phyloP scores from a whole-genome alignment of 352 stramenopile species.

The Aphanomyces euteiches region DNA sequence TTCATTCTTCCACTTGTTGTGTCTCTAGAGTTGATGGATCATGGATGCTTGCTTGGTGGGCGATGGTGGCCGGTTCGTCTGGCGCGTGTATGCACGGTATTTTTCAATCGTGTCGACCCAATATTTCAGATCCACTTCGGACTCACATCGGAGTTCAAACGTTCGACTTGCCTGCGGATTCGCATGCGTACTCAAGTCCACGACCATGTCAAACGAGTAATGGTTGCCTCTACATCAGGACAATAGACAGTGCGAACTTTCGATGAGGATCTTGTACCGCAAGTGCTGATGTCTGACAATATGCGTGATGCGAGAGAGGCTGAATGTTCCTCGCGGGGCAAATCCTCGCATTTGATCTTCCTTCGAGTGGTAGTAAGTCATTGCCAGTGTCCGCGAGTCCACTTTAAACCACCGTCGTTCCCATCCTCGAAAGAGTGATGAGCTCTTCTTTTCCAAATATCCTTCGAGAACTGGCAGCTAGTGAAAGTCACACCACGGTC shows the following conservation, averaged over 20 bases:
- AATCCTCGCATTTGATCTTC: slow-evolving; percentile 63
- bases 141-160: slow-evolving; percentile 64
- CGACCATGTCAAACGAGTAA: slow-evolving; percentile 64
- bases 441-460: slow-evolving; percentile 71
- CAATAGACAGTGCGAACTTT: not conserved
- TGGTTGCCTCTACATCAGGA: slow-evolving; percentile 31
- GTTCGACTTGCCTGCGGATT: slow-evolving; percentile 57
- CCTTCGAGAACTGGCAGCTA: slow-evolving; percentile 57
- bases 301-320: slow-evolving; percentile 51
- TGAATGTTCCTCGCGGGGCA: slow-evolving; percentile 55
- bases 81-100: slow-evolving; percentile 38
- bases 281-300: slow-evolving; percentile 48
- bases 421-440: slow-evolving; percentile 69
- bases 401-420: slow-evolving; percentile 65
- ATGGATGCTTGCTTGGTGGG: too few species aligned
- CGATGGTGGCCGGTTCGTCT: not conserved
- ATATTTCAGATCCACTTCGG: slow-evolving; percentile 51
- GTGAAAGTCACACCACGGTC: not conserved
- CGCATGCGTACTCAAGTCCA: slow-evolving; percentile 57
- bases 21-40: too few species aligned
- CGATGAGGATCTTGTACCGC: slow-evolving; percentile 9
- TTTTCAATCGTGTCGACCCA: slow-evolving; percentile 70
- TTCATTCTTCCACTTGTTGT: too few species aligned
- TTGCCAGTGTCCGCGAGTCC: slow-evolving; percentile 58
- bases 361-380: slow-evolving; percentile 66